phyloP scores from a whole-genome alignment of 2,329 filamentous ascomycete species.

The Fusarium buharicum region DNA sequence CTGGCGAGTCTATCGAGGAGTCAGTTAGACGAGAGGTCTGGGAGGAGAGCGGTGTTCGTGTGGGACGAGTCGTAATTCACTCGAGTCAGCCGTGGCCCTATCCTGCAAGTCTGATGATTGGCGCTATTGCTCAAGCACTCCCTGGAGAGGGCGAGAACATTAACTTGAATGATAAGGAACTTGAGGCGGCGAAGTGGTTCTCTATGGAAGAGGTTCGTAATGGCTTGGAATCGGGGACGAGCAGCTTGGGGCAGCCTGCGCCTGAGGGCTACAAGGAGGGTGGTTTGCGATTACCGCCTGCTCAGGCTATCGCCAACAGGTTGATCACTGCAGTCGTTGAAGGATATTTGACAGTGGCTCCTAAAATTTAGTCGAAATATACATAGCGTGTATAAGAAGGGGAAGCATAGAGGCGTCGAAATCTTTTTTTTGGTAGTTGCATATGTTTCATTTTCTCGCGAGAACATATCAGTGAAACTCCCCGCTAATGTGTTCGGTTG shows the following conservation, averaged over 20 bases:
- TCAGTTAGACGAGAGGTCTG: conserved; percentile 85
- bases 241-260: conserved; percentile 71
- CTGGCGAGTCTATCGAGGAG: conserved; percentile 86
- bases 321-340: conserved; percentile 82
- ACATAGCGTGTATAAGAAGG: background rate
- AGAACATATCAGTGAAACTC: background rate
- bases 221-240: conserved; percentile 74
- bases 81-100: conserved; percentile 90
- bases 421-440: background rate
- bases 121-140: conserved; percentile 85
- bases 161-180: conserved; percentile 86
- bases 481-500: background rate
- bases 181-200: conserved; percentile 93
- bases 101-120: conserved; percentile 86
- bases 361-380: conserved; percentile 59
- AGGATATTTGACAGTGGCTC: conserved; percentile 70
- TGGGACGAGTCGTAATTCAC: conserved; percentile 83
- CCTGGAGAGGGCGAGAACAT: conserved; percentile 79
- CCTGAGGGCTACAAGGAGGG: conserved; percentile 79
- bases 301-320: conserved; percentile 92
- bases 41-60: conserved; percentile 82
- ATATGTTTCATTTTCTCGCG: background rate
- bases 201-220: conserved; percentile 80
- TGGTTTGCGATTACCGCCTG: conserved; percentile 80
- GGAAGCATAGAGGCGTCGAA: conserved; percentile 12